Base-by-base conservation (phyloP, 2,329 filamentous ascomycete genomes). In the Penicillium brasilianum region DNA sequence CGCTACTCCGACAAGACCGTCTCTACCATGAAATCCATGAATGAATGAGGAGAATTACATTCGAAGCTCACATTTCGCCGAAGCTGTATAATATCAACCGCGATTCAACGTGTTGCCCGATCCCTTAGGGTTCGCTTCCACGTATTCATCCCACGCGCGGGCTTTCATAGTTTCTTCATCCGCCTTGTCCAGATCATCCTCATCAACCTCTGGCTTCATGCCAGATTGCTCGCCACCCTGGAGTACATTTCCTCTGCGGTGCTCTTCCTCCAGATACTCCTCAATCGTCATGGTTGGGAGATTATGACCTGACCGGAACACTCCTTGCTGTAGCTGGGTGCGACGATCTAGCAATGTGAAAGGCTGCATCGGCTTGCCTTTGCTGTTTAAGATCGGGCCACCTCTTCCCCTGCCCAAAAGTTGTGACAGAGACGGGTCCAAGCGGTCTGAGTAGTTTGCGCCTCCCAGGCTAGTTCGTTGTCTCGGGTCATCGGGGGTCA, bases 201-300 rank as follows among this genome's bases (percentile, higher is more conserved):
- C 95, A 73, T 99, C 91, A 6, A 91, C 85, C 75, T 92, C 88
- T 1, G 88, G 86, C 65, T 84, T 83, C 28, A 87, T 80, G 16
- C 85, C 87, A 68, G 88, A 90, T 66, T 89, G 87, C 70, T 91
- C 90, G 18, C 93, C 95, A 73, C 68, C 68, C 39, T 97, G 90
- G 58, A 98, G 91, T 60, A 99, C 93, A 20, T 92, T 92, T 16
- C 95, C 95, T 64, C 91, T 83, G 67, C 86, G 85, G 72, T 86
- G 85, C 80, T 98, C 95, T 77, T 98, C 94, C 55, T 96, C 95
- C 16, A 99, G 82, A 73, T 98, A 99, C 80, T 99, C 95, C 69
- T 99, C 95, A 63, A 99, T 97, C 1, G 88, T 91, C 95, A 99
- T 98, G 3, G 95, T 98, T 0, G 95, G 95, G 60, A 99, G 80